Conservation (phyloP, 2,329 filamentous ascomycete genomes). For the Aspergillus carbonarius region DNA sequence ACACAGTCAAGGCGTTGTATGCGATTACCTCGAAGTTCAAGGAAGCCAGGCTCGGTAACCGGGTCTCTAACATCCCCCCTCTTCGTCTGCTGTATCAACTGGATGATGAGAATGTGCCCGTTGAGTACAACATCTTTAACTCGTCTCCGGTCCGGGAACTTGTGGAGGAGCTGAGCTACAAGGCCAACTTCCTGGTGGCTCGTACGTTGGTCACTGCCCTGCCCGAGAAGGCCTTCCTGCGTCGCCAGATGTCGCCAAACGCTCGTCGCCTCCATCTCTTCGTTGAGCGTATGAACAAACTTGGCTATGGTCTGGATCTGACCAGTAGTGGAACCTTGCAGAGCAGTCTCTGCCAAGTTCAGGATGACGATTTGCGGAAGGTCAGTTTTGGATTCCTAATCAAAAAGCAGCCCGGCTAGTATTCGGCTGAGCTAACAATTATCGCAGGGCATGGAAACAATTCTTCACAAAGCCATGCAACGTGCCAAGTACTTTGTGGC, state of each 20-base stretch:
- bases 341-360: slow-evolving; percentile 90
- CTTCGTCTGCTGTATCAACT: slow-evolving; percentile 88
- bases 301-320: slow-evolving; percentile 86
- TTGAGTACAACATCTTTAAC: slow-evolving; percentile 94
- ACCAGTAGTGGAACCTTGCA: slow-evolving; percentile 88
- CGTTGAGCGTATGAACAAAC: slow-evolving; percentile 85
- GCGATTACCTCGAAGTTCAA: slow-evolving; percentile 86
- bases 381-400: slow-evolving; percentile 28
- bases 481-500: slow-evolving; percentile 93
- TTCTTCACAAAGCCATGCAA: slow-evolving; percentile 92
- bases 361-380: slow-evolving; percentile 86
- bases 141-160: slow-evolving; percentile 86
- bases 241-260: slow-evolving; percentile 82
- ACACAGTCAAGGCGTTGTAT: slow-evolving; percentile 78
- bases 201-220: slow-evolving; percentile 76
- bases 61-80: slow-evolving; percentile 75
- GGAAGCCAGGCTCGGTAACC: slow-evolving; percentile 78
- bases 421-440: not conserved
- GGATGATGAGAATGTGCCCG: slow-evolving; percentile 96
- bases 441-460: slow-evolving; percentile 80
- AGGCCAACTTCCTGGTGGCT: slow-evolving; percentile 85
- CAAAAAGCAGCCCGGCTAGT: not conserved
- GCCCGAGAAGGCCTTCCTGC: slow-evolving; percentile 88
- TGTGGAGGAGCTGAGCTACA: slow-evolving; percentile 92
- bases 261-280: slow-evolving; percentile 85